Evolutionary conservation across 441 rosid genomes (phyloP), one percentile per base, ranked within the genome.

Genomic region (Brassica hybrid): DNA sequence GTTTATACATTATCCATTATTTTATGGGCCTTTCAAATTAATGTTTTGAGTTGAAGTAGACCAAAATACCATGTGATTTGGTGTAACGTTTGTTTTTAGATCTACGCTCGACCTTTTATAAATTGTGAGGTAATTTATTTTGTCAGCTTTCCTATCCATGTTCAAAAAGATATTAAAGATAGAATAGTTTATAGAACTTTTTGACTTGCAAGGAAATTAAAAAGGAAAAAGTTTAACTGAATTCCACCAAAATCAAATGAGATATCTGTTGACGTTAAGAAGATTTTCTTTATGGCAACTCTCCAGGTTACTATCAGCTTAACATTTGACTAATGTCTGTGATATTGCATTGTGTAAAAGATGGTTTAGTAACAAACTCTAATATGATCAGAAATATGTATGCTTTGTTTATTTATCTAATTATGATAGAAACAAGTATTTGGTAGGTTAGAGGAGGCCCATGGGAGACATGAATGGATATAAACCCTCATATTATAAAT

Each of bases 391-490:
- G 32, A 27, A 27, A 27, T 27, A 27, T 27, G 32, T 27, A 27
- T 27, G 32, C 32, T 27, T 27, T 27, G 32, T 27, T 27, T 27
- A 27, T 27, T 27, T 27, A 27, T 70, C 25, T 8, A 45, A 32
- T 60, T 67, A 58, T 21, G 77, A 67, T 21, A 60, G 36, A 72
- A 65, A 72, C 67, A 65, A 71, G 57, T 19, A 43, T 48, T 23
- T 59, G 27, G 64, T 61, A 59, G 65, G 70, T 61, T 52, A 52
- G 17, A 65, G 75, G 54, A 63, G 79, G 75, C 61, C 78, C 78
- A 41, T 74, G 41, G 32, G 68, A 74, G 60, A 69, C 27, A 79
- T 65, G 65, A 54, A 74, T 69, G 79, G 75, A 74, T 56, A 32
- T 54, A 74, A 56, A 73, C 23, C 63, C 66, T 56, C 52, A 30